These are phyloP conservation scores for Trypanosomatidae sp. DNA, from an alignment of 208 protist genomes.

Conservation along the genomic window DNA sequence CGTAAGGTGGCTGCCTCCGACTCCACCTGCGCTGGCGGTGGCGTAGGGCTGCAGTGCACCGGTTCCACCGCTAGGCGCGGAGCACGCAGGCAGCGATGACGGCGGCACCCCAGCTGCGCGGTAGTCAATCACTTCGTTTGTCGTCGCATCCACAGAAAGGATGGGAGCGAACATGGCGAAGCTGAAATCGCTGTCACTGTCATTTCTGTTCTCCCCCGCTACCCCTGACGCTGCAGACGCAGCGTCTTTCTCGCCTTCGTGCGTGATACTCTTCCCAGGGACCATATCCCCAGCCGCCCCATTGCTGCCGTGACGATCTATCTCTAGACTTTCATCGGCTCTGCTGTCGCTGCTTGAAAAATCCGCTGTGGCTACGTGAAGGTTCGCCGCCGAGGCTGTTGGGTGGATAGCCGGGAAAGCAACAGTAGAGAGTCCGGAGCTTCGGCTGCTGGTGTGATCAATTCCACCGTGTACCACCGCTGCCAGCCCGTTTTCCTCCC, in stretches of 20 bases:
- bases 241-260: not conserved
- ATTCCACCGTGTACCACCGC: not conserved
- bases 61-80: not conserved
- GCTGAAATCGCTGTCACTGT: not conserved
- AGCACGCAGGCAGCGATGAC: no score
- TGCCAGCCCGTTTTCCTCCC: not conserved
- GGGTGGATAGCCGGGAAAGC: not conserved
- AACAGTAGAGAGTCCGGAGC: no score
- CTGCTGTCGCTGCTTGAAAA: not conserved
- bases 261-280: not conserved
- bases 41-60: not conserved
- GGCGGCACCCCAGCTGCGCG: slow-evolving; percentile 4
- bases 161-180: slow-evolving; percentile 37
- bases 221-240: not conserved
- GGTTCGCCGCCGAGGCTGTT: not conserved
- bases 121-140: slow-evolving; percentile 39
- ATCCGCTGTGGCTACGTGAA: not conserved
- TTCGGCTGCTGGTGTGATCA: not conserved
- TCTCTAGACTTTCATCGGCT: not conserved
- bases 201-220: not conserved
- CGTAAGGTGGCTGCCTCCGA: not conserved
- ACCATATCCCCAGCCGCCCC: not conserved
- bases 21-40: not conserved
- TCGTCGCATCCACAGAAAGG: slow-evolving; percentile 27
- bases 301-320: not conserved